These are phyloP conservation scores for Sugiyamaella valdiviana DNA, from an alignment of 805 yeast species.

Conservation along the genomic window DNA sequence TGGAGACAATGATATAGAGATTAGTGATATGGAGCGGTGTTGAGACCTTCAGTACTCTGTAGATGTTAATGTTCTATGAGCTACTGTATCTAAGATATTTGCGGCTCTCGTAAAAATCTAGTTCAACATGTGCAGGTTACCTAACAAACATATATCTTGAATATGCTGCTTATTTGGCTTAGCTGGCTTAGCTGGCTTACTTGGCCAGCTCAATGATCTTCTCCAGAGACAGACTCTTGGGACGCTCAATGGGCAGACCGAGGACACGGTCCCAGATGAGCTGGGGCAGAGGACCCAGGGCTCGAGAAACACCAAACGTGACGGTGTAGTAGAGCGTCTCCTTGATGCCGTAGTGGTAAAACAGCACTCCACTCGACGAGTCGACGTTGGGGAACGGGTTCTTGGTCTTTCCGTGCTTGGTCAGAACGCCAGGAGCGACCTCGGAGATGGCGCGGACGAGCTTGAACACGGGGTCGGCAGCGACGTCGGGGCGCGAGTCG, in stretches of 20 bases:
- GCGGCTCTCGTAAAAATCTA: too few relatives aligned
- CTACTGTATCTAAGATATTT: too few relatives aligned
- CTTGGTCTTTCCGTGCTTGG: slow-evolving; percentile 76
- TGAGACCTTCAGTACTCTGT: too few relatives aligned
- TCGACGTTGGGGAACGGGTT: slow-evolving; percentile 85
- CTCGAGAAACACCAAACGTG: slow-evolving; percentile 74
- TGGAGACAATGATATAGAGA: not conserved
- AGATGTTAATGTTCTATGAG: too few relatives aligned
- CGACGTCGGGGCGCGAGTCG: slow-evolving; percentile 45
- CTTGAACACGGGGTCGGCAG: slow-evolving; percentile 57
- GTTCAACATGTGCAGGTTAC: too few relatives aligned
- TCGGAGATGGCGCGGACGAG: slow-evolving; percentile 60
- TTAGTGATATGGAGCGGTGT: too few relatives aligned
- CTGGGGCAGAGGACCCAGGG: slow-evolving; percentile 74
- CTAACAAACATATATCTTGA: too few relatives aligned
- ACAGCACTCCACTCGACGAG: slow-evolving; percentile 69
- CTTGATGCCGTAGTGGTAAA: slow-evolving; percentile 72
- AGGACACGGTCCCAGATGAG: slow-evolving; percentile 71
- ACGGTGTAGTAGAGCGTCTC: slow-evolving; percentile 74
- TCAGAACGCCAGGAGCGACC: slow-evolving; percentile 69
- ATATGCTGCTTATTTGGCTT: too few relatives aligned
- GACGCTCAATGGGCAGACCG: slow-evolving; percentile 78
- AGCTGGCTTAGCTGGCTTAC: not conserved
- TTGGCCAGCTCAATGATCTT: slow-evolving; percentile 25
- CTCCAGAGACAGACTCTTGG: slow-evolving; percentile 51